Conservation (phyloP, 306 rosid species). For the Pachyrhizus erosus region DNA sequence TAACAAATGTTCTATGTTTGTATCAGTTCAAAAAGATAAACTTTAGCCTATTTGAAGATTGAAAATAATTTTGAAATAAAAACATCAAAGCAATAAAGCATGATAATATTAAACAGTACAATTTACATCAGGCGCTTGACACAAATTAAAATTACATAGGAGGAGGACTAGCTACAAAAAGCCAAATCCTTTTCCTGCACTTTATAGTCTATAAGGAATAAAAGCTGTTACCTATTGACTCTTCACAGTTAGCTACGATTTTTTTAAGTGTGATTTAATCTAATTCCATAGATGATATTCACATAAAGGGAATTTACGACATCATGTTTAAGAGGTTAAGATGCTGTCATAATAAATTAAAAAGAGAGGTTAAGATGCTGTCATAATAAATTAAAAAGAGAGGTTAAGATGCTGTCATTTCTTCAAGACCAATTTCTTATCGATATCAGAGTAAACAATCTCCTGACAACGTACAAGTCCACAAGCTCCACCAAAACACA, state of each 20-base stretch:
- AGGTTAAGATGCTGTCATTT: constrained; percentile 42
- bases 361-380: too few relatives aligned
- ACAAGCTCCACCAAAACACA: constrained; percentile 87
- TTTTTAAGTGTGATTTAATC: neutral
- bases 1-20: too few relatives aligned
- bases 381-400: too few relatives aligned
- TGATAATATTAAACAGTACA: too few relatives aligned
- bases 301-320: neutral
- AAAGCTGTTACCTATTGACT: neutral
- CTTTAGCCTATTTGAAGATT: too few relatives aligned
- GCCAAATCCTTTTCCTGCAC: neutral
- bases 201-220: neutral
- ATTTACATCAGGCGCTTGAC: neutral
- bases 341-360: too few relatives aligned
- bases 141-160: too few relatives aligned
- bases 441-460: constrained; percentile 59
- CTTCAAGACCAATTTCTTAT: constrained; percentile 64
- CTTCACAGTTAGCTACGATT: neutral
- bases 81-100: too few relatives aligned
- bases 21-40: too few relatives aligned
- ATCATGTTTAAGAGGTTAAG: neutral
- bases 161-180: neutral
- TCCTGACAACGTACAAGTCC: constrained; percentile 88
- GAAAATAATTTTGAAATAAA: too few relatives aligned
- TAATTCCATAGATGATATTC: constrained; percentile 29